phyloP scores from a whole-genome alignment of 768 basidiomycete genomes.

The Suillus sp. region DNA sequence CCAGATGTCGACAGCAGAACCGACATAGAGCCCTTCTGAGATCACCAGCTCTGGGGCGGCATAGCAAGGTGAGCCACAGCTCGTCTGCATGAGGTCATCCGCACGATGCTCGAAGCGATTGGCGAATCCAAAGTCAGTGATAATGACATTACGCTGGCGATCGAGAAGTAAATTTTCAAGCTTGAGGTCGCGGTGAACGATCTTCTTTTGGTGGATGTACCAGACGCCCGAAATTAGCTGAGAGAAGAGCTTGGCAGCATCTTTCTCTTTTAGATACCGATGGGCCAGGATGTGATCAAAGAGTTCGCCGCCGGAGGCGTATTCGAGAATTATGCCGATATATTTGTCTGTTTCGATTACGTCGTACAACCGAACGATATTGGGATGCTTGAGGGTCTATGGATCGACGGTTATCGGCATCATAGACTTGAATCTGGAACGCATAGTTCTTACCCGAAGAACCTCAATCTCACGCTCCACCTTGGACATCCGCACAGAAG shows the following conservation, averaged over 20 bases:
- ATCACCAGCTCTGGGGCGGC: slow-evolving; percentile 98
- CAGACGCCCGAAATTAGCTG: slow-evolving; percentile 98
- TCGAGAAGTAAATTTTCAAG: slow-evolving; percentile 97
- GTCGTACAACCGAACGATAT: slow-evolving; percentile 97
- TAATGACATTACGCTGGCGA: slow-evolving; percentile 96
- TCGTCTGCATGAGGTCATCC: slow-evolving; percentile 98
- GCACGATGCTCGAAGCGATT: slow-evolving; percentile 92
- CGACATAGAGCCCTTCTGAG: slow-evolving; percentile 94
- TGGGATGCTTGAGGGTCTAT: slow-evolving; percentile 93
- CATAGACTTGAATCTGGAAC: not conserved
- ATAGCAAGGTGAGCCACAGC: slow-evolving; percentile 96
- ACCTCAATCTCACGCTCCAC: slow-evolving; percentile 98
- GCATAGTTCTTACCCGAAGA: slow-evolving; percentile 65
- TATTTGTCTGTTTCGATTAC: slow-evolving; percentile 99
- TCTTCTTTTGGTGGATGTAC: slow-evolving; percentile 99
- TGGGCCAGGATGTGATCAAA: slow-evolving; percentile 99
- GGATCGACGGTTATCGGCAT: slow-evolving; percentile 15
- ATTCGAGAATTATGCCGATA: slow-evolving; percentile 98
- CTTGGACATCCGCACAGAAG: slow-evolving; percentile 83
- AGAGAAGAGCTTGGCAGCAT: slow-evolving; percentile 94
- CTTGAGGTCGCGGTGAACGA: slow-evolving; percentile 98
- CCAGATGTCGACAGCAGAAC: slow-evolving; percentile 98
- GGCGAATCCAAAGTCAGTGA: slow-evolving; percentile 99
- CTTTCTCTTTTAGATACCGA: slow-evolving; percentile 91
- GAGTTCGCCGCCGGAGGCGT: slow-evolving; percentile 96